A percentile compares a stretch with the other conserved stretches of the same genome.
Conservation (phyloP, 129 eudicot genomes). For the Flaveria ramosissima region DNA sequence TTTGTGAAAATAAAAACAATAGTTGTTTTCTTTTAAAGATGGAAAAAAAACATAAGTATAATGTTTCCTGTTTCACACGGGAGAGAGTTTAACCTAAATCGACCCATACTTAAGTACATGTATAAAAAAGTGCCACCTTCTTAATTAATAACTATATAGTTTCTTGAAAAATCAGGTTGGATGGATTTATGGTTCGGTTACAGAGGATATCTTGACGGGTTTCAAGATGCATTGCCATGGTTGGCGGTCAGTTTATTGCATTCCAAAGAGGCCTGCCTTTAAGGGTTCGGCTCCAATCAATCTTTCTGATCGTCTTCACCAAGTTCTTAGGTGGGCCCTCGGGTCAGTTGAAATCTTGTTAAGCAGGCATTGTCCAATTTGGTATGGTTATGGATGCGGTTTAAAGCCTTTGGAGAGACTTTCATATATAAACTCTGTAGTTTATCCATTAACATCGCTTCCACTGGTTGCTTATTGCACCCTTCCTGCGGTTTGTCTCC, state of each 20-base stretch:
- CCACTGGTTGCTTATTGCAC: conserved; percentile 80
- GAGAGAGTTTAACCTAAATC: not conserved
- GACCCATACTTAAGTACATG: not conserved
- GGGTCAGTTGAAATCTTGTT: conserved; percentile 80
- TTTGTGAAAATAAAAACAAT: conserved; percentile 13
- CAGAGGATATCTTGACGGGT: conserved; percentile 81
- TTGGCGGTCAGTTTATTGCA: conserved; percentile 87
- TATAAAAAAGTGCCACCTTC: not conserved
- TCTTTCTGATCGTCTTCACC: conserved; percentile 85
- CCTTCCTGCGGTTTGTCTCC: conserved; percentile 77
- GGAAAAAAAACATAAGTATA: too few relatives aligned
- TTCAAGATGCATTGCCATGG: conserved; percentile 93
- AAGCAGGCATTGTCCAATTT: conserved; percentile 75
- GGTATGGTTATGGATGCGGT: conserved; percentile 87
- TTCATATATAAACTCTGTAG: conserved; percentile 70
- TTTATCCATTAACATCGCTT: conserved; percentile 73
- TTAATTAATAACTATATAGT: not conserved
- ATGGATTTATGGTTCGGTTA: conserved; percentile 85
- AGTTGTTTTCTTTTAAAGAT: not conserved
- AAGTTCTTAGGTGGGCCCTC: conserved; percentile 87
- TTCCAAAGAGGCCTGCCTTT: conserved; percentile 72
- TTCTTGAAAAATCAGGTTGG: conserved; percentile 54
- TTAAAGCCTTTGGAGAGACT: conserved; percentile 68
- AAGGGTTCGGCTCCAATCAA: conserved; percentile 92
- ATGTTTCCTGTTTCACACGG: too few relatives aligned